These are phyloP conservation scores for Cymodocea nodosa DNA, from an alignment of 116 monocot genomes.

Conservation along the genomic window DNA sequence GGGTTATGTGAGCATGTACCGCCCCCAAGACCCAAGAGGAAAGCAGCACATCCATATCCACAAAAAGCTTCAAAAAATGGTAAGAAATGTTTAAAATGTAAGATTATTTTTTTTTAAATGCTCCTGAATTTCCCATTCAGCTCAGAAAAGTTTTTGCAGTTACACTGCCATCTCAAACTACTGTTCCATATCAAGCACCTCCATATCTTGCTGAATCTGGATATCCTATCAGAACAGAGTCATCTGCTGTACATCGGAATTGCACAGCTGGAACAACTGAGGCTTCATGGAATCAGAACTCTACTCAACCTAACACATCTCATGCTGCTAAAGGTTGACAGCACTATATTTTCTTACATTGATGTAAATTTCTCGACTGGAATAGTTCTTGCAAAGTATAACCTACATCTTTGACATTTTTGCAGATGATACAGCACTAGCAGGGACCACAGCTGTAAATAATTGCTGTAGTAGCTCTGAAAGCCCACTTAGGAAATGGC, in stretches of 20 bases:
- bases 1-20: constrained; percentile 82
- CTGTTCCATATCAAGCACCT: constrained; percentile 38
- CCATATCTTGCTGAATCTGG: constrained; percentile 48
- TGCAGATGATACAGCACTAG: constrained; percentile 34
- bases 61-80: constrained; percentile 72
- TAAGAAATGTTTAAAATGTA: constrained; percentile 1
- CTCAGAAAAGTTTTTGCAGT: constrained; percentile 18
- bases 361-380: no score
- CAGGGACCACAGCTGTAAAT: constrained; percentile 24
- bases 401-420: neutral
- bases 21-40: constrained; percentile 85
- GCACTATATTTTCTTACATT: no score
- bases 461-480: constrained; percentile 58
- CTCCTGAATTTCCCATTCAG: neutral
- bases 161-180: constrained; percentile 27
- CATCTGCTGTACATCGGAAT: constrained; percentile 15
- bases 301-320: constrained; percentile 28
- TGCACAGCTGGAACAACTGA: constrained; percentile 26
- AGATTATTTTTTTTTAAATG: neutral
- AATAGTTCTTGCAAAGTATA: neutral
- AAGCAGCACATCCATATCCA: constrained; percentile 78
- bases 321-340: constrained; percentile 33
- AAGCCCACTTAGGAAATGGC: constrained; percentile 35
- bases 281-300: constrained; percentile 38
- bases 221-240: constrained; percentile 32